Conservation (phyloP, 208 protist genomes). For the Leishmania mexicana region DNA sequence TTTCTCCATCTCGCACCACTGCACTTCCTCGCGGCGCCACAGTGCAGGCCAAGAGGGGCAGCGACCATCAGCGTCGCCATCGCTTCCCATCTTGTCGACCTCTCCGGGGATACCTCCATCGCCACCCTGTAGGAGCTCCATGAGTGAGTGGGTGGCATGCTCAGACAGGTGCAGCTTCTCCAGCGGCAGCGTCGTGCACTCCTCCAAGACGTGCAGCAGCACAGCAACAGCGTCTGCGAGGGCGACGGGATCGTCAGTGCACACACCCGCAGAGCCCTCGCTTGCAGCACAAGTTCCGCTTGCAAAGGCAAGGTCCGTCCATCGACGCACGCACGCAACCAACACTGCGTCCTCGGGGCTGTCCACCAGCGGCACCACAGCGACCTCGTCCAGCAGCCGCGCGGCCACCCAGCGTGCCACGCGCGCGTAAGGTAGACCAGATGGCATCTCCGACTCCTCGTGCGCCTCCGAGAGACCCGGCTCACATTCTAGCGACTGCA, state of each 20-base stretch:
- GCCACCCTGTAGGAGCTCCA: conserved; percentile 39
- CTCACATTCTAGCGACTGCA: conserved; percentile 10
- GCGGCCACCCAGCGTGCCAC: conserved; percentile 52
- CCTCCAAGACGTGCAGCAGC: conserved; percentile 29
- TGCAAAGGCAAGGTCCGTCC: conserved; percentile 45
- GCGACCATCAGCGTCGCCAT: not conserved
- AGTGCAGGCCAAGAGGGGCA: conserved; percentile 3
- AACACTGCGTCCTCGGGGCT: conserved; percentile 39
- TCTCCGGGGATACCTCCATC: not conserved
- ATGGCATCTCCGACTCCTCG: conserved; percentile 6
- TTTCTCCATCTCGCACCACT: conserved; percentile 2
- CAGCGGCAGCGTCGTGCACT: conserved; percentile 32
- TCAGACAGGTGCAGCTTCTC: conserved; percentile 40
- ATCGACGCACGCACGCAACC: conserved; percentile 60
- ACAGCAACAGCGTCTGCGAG: conserved; percentile 25
- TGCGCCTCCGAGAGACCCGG: not conserved
- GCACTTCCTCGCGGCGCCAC: not conserved
- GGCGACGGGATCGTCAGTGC: conserved; percentile 10
- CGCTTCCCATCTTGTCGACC: not conserved
- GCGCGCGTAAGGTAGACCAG: not conserved
- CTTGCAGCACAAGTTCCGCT: not conserved
- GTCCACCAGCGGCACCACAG: conserved; percentile 36
- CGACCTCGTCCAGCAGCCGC: conserved; percentile 43
- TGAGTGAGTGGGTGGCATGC: conserved; percentile 31
- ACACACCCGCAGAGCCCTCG: conserved; percentile 4